These are phyloP conservation scores for Phytophthora vignae DNA, from an alignment of 352 stramenopile species.

Conservation along the genomic window DNA sequence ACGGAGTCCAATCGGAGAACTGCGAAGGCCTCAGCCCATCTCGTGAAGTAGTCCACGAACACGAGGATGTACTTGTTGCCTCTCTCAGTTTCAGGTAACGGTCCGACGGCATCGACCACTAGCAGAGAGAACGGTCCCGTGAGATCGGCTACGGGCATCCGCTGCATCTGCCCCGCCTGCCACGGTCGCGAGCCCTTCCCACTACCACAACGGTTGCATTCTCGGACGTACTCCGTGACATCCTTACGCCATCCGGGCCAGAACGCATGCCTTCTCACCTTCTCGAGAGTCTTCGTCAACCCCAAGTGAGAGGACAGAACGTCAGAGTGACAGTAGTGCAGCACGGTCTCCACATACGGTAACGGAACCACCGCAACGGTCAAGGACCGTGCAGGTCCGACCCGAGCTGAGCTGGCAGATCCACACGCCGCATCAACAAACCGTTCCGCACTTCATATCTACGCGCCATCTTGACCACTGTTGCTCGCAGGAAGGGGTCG, in stretches of 20 bases:
- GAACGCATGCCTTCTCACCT: slow-evolving; percentile 4
- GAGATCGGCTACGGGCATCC: slow-evolving; percentile 7
- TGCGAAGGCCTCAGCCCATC: background rate
- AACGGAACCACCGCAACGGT: slow-evolving; percentile 4
- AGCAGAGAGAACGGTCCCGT: background rate
- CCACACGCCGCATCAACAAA: slow-evolving; percentile 4
- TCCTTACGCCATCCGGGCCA: background rate
- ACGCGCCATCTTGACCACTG: background rate
- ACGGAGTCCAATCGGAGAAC: background rate
- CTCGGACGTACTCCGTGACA: background rate
- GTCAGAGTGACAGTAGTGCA: slow-evolving; percentile 18
- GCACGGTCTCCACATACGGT: slow-evolving; percentile 12
- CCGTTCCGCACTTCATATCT: background rate
- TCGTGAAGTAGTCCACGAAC: background rate
- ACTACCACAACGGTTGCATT: background rate
- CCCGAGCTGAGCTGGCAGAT: slow-evolving; percentile 1
- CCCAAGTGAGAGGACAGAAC: slow-evolving; percentile 6
- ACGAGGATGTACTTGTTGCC: slow-evolving; percentile 3
- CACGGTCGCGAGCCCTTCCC: slow-evolving; percentile 6
- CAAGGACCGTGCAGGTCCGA: background rate
- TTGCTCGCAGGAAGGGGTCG: slow-evolving; percentile 1
- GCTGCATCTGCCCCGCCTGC: slow-evolving; percentile 8
- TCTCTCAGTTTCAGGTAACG: background rate
- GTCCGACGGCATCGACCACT: background rate
- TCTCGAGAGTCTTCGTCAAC: slow-evolving; percentile 5